Evolutionary conservation across 192 early-diverging fungal genomes (phyloP), one percentile per base, ranked within the genome.

Genomic region (Blastocladiella britannica): DNA sequence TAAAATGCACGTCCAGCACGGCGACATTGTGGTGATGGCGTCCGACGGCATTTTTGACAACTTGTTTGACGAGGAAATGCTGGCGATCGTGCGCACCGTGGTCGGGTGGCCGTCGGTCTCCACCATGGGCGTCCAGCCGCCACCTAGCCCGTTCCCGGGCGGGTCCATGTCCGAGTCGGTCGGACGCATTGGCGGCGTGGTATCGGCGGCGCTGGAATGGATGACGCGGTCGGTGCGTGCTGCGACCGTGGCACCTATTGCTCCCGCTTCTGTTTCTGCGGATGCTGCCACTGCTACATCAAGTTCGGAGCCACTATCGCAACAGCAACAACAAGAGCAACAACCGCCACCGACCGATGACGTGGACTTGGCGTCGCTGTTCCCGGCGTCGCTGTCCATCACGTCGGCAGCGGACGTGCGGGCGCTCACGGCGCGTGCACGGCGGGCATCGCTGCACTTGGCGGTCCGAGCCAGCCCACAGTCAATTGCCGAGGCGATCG

Each of bases 41-140:
- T 81, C 83, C 1, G 95, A 98, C 67, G 92, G 94, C 12, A 69
- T 97, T 54, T 94, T 94, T 71, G 94, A 97, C 72, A 97, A 97
- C 60, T 71, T 97, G 12, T 94, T 91, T 75, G 94, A 97, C 63
- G 87, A 92, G 55, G 94, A 97, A 58, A 91, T 97, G 65, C 65
- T 97, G 29, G 93, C 93, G 20, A 83, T 89, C 55, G 80, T 94
- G 52, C 65, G 67, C 58, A 63, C 64, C 43, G 68, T 64, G 37
- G 55, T 76, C 57, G 70, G 70, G 26, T n/a, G 24, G 9, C 23
- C 26, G 9, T 4, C 25, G 9, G 23, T 24, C 23, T 8, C 12
- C 23, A 15, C 23, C 9, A 12, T 23, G n/a, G 15, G 18, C 23
- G 23, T 53, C 7, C n/a, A n/a, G n/a, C n/a, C n/a, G n/a, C n/a